Base-by-base conservation (phyloP, 768 basidiomycete genomes). In the Boletus reticuloceps region DNA sequence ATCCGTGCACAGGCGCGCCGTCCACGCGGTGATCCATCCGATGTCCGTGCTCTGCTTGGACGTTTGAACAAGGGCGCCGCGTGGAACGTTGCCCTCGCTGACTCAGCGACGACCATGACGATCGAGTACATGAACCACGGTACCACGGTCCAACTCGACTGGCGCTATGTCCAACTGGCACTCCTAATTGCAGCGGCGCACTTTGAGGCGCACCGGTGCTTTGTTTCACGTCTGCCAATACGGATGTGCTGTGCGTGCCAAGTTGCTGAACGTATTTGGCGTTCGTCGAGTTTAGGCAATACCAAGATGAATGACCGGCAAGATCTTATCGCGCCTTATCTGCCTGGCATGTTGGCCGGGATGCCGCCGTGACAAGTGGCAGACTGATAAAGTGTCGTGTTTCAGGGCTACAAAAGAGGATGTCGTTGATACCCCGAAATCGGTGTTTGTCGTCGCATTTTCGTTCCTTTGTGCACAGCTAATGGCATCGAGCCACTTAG, bases 381-480 rank as follows among this genome's bases (percentile, higher is more conserved):
- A 6, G 37, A 20, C 48, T 16, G 50, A 51, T 51, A 14, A 5
- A 20, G 58, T 54, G 59, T 54, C 46, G 34, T 17, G 51, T 54
- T 54, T 59, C 51, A 60, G 47, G 12, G n/a, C 32, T 22, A 54
- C 47, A 29, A 49, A 55, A 55, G 6, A 36, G 58, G 51, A 22
- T 20, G 19, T 6, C 17, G 3, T 19, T 16, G 38, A 19, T 22
- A 12, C 3, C 1, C 34, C 40, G 9, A 4, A 34, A 49, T 47
- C 37, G 39, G 19, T 29, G 25, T 19, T 37, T 25, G 37, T 25
- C 34, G 16, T 43, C 25, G 22, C 22, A 22, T 48, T 43, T 31
- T 48, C 38, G 46, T 17, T 36, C 22, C 6, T 39, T 47, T 44
- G 14, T 31, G 37, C 31, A 32, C 9, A 39, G 14, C 31, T 17